These are phyloP conservation scores for Tulasnella sp. DNA, from an alignment of 768 basidiomycete genomes.

Conservation along the genomic window DNA sequence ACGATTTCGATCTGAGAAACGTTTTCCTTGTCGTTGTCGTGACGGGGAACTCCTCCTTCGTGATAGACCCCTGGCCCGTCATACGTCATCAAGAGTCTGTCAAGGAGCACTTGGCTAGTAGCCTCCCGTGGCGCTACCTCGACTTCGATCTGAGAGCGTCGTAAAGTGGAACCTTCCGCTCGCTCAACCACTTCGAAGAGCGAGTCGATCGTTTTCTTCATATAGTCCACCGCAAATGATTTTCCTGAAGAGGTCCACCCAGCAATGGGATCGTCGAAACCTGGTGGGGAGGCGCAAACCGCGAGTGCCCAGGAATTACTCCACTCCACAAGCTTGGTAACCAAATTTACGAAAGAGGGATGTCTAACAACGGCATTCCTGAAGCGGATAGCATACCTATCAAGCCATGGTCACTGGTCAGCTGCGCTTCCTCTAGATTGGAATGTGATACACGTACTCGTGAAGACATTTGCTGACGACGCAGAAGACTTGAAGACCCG, in stretches of 20 bases:
- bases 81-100: constrained; percentile 44
- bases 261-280: constrained; percentile 46
- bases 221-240: constrained; percentile 41
- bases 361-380: constrained; percentile 51
- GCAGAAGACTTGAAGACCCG: constrained; percentile 47
- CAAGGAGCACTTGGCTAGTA: constrained; percentile 41
- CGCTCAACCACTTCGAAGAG: constrained; percentile 50
- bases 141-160: background rate
- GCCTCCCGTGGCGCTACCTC: no score
- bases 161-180: constrained; percentile 38
- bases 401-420: background rate
- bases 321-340: constrained; percentile 48
- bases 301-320: constrained; percentile 48
- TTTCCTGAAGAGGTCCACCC: constrained; percentile 37
- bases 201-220: constrained; percentile 38
- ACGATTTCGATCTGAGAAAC: constrained; percentile 61
- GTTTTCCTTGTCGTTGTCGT: constrained; percentile 62
- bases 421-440: no score
- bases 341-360: constrained; percentile 45
- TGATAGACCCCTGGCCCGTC: constrained; percentile 56
- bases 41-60: constrained; percentile 49
- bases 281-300: constrained; percentile 41
- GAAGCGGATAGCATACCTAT: constrained; percentile 56
- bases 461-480: constrained; percentile 49
- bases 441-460: constrained; percentile 44